Conservation (phyloP, 257 asterid species). For the Datura wrightii region DNA sequence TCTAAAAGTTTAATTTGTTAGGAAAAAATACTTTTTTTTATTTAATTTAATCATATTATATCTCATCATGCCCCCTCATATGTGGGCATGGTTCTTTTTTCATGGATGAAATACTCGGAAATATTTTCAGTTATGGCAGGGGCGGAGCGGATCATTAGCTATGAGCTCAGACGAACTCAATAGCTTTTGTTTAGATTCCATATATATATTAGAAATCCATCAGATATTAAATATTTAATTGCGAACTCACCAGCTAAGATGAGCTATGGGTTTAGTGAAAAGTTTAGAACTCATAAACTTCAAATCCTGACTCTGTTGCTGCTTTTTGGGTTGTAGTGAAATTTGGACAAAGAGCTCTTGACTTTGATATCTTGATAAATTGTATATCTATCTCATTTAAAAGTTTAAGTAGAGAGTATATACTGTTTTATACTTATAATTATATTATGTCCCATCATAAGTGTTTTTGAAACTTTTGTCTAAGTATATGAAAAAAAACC, state of each 20-base stretch:
- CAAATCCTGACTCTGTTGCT: background rate
- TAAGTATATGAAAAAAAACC: background rate
- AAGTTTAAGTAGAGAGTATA: background rate
- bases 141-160: background rate
- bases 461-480: background rate
- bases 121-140: background rate
- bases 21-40: background rate
- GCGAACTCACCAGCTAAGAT: background rate
- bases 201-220: background rate
- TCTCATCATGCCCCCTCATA: background rate
- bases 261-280: background rate
- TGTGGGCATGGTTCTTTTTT: background rate
- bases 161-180: background rate
- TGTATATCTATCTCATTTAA: background rate
- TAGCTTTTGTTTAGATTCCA: too few relatives aligned
- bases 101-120: background rate
- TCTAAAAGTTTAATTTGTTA: background rate
- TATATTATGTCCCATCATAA: background rate
- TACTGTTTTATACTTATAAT: background rate
- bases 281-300: background rate
- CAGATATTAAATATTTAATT: background rate
- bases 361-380: background rate
- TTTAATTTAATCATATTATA: background rate
- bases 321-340: background rate
- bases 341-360: background rate